These are phyloP conservation scores for Cladorrhinum sp. DNA, from an alignment of 2,329 filamentous ascomycete genomes.

Conservation along the genomic window DNA sequence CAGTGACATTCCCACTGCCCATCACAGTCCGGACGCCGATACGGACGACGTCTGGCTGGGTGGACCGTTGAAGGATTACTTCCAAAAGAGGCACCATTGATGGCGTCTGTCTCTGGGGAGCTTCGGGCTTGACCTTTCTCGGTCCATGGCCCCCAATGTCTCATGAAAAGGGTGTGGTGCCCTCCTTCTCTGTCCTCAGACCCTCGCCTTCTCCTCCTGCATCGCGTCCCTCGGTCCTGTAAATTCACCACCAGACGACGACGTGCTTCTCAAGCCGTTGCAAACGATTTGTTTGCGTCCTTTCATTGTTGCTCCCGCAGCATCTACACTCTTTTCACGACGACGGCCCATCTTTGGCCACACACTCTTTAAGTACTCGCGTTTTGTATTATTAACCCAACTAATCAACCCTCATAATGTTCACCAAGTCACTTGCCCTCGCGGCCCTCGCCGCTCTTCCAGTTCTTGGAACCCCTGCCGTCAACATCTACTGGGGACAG, in stretches of 20 bases:
- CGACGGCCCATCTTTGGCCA: constrained; percentile 21
- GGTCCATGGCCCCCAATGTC: neutral
- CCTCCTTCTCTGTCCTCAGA: constrained; percentile 11
- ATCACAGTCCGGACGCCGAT: neutral
- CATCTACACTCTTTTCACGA: constrained; percentile 27
- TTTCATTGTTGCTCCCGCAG: constrained; percentile 32
- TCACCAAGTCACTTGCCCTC: constrained; percentile 28
- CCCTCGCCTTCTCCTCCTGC: constrained; percentile 10
- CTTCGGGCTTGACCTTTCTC: neutral
- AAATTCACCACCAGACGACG: constrained; percentile 29
- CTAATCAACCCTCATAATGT: constrained; percentile 23
- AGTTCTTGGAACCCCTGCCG: constrained; percentile 25
- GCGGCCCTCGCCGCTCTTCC: constrained; percentile 28
- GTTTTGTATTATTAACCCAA: constrained; percentile 17
- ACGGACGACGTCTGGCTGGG: neutral
- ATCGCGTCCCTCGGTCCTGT: constrained; percentile 18
- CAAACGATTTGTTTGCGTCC: constrained; percentile 35
- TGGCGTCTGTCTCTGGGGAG: neutral
- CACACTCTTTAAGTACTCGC: constrained; percentile 23
- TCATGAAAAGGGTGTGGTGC: constrained; percentile 16
- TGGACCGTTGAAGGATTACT: neutral
- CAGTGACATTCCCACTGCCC: neutral
- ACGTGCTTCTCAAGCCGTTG: constrained; percentile 29
- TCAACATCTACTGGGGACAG: constrained; percentile 37
- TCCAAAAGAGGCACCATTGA: neutral